Conservation (phyloP, 2,329 filamentous ascomycete genomes). For the Colletotrichum tropicale region DNA sequence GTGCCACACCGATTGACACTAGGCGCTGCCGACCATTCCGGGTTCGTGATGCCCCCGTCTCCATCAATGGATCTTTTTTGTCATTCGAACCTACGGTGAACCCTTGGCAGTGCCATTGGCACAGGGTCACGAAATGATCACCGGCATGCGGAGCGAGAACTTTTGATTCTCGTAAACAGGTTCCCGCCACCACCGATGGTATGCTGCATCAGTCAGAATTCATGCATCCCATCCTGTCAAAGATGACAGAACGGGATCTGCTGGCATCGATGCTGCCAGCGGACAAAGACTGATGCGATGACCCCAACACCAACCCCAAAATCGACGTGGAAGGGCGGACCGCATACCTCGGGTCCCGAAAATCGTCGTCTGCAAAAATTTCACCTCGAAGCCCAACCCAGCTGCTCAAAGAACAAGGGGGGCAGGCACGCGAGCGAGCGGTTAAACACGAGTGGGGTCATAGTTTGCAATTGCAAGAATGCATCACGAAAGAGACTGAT, state of each 20-base stretch:
- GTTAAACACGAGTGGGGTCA: not conserved
- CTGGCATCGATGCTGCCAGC: not conserved
- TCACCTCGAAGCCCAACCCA: not conserved
- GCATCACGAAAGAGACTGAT: not conserved
- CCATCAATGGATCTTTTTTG: constrained; percentile 16
- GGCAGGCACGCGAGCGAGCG: not conserved
- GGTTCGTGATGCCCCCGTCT: not conserved
- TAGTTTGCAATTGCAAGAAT: not conserved
- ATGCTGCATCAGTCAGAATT: not conserved
- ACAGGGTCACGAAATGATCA: not conserved
- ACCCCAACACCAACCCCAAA: not conserved
- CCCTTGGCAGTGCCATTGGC: not conserved
- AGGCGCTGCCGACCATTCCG: constrained; percentile 6
- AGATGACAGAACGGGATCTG: not conserved
- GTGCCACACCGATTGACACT: constrained; percentile 7
- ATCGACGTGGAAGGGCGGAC: not conserved
- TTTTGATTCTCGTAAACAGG: not conserved
- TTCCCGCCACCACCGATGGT: not conserved
- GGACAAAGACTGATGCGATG: not conserved
- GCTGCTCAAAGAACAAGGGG: not conserved
- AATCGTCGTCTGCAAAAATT: not conserved
- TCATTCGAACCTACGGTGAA: not conserved
- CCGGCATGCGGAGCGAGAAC: not conserved
- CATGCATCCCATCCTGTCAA: not conserved
- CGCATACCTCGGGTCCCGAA: not conserved